Conservation (phyloP, 805 yeast genomes). For the Ogataea philodendri region DNA sequence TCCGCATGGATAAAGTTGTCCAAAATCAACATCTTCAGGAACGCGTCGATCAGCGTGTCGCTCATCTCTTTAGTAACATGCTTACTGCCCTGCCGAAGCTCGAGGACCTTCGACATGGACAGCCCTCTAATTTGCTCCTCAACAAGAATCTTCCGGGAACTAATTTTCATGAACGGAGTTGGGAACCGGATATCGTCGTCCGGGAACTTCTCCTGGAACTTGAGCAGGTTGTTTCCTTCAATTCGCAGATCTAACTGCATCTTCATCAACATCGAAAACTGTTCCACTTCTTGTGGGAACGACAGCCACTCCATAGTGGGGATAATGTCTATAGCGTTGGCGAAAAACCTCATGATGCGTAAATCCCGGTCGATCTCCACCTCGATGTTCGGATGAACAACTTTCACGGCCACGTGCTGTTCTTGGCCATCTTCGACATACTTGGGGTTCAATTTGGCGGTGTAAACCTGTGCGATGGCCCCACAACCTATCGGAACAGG, state of each 20-base stretch:
- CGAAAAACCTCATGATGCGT: constrained; percentile 79
- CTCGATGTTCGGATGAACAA: constrained; percentile 85
- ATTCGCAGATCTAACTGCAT: constrained; percentile 86
- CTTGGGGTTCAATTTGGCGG: constrained; percentile 57
- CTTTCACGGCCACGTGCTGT: constrained; percentile 81
- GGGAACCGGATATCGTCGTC: constrained; percentile 74
- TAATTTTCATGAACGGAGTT: constrained; percentile 59
- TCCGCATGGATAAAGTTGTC: constrained; percentile 97
- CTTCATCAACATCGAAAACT: constrained; percentile 81
- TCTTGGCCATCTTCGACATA: constrained; percentile 39
- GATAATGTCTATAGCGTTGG: constrained; percentile 59
- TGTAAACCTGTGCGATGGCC: constrained; percentile 95
- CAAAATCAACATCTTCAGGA: constrained; percentile 85
- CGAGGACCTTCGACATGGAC: constrained; percentile 71
- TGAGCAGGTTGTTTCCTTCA: constrained; percentile 77
- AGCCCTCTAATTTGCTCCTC: constrained; percentile 85
- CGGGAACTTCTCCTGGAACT: constrained; percentile 68
- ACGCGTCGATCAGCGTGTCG: constrained; percentile 85
- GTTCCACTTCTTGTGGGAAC: constrained; percentile 89
- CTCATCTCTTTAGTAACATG: constrained; percentile 64
- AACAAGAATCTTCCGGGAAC: constrained; percentile 71
- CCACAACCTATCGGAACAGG: constrained; percentile 91
- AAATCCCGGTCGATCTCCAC: constrained; percentile 74
- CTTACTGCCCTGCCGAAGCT: constrained; percentile 43
- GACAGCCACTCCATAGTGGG: constrained; percentile 99